Evolutionary conservation across 2,329 filamentous ascomycete species (phyloP).

Genomic region (Tolypocladium paradoxum): DNA sequence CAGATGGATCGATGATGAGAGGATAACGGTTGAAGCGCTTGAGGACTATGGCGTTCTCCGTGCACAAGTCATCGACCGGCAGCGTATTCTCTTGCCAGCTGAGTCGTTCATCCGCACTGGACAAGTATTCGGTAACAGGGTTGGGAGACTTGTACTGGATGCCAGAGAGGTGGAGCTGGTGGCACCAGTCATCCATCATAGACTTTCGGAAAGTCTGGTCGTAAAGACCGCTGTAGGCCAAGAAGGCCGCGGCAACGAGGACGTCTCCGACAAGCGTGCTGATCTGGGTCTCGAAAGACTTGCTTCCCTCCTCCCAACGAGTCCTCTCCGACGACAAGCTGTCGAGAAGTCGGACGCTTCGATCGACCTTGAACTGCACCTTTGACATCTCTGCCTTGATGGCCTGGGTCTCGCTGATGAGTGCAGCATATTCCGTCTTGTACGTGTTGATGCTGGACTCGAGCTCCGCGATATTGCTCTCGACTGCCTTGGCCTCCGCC

Average conservation of each 20-base stretch:
- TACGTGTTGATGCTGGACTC: conserved; percentile 89
- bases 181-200: conserved; percentile 96
- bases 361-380: conserved; percentile 95
- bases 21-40: conserved; percentile 98
- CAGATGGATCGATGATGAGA: conserved; percentile 95
- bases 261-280: conserved; percentile 93
- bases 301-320: conserved; percentile 95
- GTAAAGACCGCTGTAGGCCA: conserved; percentile 93
- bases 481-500: conserved; percentile 83
- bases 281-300: conserved; percentile 96
- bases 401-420: conserved; percentile 93
- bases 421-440: conserved; percentile 88
- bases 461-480: conserved; percentile 72
- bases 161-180: conserved; percentile 86
- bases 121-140: conserved; percentile 90
- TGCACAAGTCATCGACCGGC: conserved; percentile 94
- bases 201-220: conserved; percentile 96
- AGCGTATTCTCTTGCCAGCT: conserved; percentile 91
- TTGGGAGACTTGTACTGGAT: conserved; percentile 90
- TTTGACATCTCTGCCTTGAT: conserved; percentile 96
- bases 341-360: conserved; percentile 87
- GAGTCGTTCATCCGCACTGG: conserved; percentile 87
- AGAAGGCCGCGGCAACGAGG: conserved; percentile 88
- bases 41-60: conserved; percentile 94
- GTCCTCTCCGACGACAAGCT: conserved; percentile 87